A percentile compares a stretch with the other conserved stretches of the same genome.
phyloP scores from a whole-genome alignment of 257 asterid species.

The Catharanthus roseus region DNA sequence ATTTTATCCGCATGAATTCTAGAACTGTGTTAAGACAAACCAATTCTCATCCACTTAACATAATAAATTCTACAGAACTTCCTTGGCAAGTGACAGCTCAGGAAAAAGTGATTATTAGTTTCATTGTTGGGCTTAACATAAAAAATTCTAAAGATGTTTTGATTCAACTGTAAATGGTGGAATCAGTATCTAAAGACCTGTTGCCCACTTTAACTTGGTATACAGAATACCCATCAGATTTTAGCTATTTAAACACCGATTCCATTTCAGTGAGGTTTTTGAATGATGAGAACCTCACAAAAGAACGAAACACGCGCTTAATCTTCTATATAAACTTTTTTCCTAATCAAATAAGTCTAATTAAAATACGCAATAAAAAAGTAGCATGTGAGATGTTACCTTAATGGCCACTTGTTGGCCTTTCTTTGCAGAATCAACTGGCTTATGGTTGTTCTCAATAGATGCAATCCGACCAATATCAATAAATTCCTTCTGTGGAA shows the following conservation, averaged over 20 bases:
- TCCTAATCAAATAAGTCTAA: background rate
- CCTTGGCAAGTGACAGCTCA: no score
- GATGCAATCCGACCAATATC: conserved; percentile 91
- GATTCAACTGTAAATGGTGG: background rate
- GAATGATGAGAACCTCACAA: background rate
- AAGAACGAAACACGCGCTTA: background rate
- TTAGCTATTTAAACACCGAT: background rate
- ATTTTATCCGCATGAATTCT: no score
- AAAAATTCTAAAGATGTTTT: no score
- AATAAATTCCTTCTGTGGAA: conserved; percentile 72
- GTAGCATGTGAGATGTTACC: conserved; percentile 39
- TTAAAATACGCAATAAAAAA: background rate
- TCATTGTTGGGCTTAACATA: no score
- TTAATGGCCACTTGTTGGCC: conserved; percentile 91
- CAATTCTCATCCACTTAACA: no score
- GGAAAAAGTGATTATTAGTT: no score
- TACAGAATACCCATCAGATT: background rate
- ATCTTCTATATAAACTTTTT: no score
- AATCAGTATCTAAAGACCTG: background rate
- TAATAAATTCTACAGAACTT: no score
- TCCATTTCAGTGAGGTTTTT: background rate
- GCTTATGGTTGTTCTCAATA: conserved; percentile 80
- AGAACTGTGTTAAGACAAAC: no score
- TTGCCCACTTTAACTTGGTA: background rate
- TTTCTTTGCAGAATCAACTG: conserved; percentile 86